phyloP scores from a whole-genome alignment of 345 rosid genomes.

The Lenwebbia sp. region DNA sequence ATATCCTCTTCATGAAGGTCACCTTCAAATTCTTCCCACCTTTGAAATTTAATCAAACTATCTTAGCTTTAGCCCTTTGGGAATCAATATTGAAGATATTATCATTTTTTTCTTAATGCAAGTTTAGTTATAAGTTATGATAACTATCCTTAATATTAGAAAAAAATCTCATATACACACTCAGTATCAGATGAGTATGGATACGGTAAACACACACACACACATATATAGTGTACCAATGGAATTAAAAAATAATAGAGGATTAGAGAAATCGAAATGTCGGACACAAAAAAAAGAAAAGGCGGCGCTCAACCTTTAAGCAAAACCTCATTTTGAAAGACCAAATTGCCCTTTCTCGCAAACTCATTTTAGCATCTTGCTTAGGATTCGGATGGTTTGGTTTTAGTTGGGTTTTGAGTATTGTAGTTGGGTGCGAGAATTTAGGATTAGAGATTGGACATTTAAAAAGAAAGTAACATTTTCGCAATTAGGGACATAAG shows the following conservation, averaged over 20 bases:
- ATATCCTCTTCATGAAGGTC: conserved; percentile 15
- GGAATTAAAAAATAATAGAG: background rate
- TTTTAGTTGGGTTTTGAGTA: background rate
- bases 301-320: background rate
- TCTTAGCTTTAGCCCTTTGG: background rate
- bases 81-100: background rate
- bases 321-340: background rate
- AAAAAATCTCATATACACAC: background rate
- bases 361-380: background rate
- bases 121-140: background rate
- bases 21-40: background rate
- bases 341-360: background rate
- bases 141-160: background rate
- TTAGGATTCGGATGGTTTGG: background rate
- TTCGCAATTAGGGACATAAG: background rate
- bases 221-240: background rate
- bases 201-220: no score
- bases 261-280: fast-evolving
- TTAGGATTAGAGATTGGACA: background rate
- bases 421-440: background rate
- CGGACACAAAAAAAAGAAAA: background rate
- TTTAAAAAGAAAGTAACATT: background rate
- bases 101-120: background rate
- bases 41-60: background rate
- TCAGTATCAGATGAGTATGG: fast-evolving